Base-by-base conservation (phyloP, 768 basidiomycete genomes). In the Amanita rubescens region DNA sequence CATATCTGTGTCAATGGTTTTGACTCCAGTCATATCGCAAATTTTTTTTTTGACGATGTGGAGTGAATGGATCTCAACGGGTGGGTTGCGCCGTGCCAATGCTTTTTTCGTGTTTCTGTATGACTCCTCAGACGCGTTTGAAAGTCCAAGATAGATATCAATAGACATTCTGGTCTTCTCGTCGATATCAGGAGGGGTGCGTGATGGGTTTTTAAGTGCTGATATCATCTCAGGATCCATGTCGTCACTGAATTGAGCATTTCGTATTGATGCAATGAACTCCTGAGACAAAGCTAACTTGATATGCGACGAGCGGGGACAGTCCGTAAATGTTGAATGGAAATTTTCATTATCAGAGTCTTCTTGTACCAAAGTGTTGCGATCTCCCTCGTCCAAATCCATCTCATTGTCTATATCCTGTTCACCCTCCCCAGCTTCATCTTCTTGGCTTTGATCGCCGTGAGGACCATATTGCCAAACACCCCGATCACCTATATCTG, bases 241-340 rank as follows among this genome's bases (percentile, higher is more conserved):
- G 51, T 52, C 38, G 24, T 52, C 51, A n/a, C 37, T 25, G 25
- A 52, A 24, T 41, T 39, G 12, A 34, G 51, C 51, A 20, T 52
- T 38, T 42, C 39, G 10, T 8, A 52, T 52, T 5, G 25, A 17
- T 25, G n/a, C 15, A 32, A 52, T 52, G 7, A 52, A n/a, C n/a
- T 52, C 51, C 37, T 52, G 51, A 7, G 51, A 52, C 22, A 39
- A 19, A n/a, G 32, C 30, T n/a, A 52, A 34, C 27, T 38, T 41
- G 45, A 25, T 27, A 19, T 22, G 34, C 14, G 45, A 32, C 25
- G 45, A 46, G 7, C 24, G 22, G 11, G 11, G 42, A 44, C 37
- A 38, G n/a, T 38, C 37, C 5, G n/a, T 38, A 15, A 38, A 38
- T 38, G 7, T 38, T 15, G n/a, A 38, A 15, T 38, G 37, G n/a